These are phyloP conservation scores for Lizonia empirigonia DNA, from an alignment of 2,329 filamentous ascomycete species.

Conservation along the genomic window DNA sequence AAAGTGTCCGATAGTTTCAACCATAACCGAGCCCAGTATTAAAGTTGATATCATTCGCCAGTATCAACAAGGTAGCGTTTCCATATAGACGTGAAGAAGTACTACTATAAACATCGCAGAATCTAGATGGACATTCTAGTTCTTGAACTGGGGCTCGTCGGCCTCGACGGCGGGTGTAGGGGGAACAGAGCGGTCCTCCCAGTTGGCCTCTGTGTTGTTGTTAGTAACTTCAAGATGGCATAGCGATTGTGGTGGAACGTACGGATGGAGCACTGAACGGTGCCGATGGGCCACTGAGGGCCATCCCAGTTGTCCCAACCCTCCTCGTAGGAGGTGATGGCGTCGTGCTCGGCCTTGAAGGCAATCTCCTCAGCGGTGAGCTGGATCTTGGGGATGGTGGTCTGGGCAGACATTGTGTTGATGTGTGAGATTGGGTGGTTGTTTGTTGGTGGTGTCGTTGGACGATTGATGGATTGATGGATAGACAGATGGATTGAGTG, in stretches of 20 bases:
- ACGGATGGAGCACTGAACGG: constrained; percentile 33
- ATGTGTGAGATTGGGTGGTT: constrained; percentile 1
- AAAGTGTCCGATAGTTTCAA: constrained; percentile 11
- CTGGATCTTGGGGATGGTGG: constrained; percentile 15
- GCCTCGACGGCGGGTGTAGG: constrained; percentile 17
- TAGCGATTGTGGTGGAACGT: background rate
- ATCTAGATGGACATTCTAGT: constrained; percentile 10
- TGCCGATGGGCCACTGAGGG: constrained; percentile 31
- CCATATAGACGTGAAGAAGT: constrained; percentile 19
- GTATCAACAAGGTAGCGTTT: constrained; percentile 16
- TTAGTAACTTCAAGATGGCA: background rate
- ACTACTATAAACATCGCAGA: constrained; percentile 11
- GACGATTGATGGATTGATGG: constrained; percentile 6
- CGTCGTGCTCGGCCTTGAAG: constrained; percentile 31
- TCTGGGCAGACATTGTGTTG: constrained; percentile 16
- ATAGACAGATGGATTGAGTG: constrained; percentile 10
- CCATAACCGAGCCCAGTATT: constrained; percentile 12
- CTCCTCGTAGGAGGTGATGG: constrained; percentile 34
- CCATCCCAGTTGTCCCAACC: constrained; percentile 37
- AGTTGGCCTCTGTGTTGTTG: constrained; percentile 14
- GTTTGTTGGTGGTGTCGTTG: background rate
- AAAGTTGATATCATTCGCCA: constrained; percentile 17
- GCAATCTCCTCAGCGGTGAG: constrained; percentile 22
- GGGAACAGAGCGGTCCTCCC: constrained; percentile 17
- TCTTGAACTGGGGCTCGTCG: constrained; percentile 19